Conservation (phyloP, 1,284 basidiomycete species). For the Marasmius fiardii region DNA sequence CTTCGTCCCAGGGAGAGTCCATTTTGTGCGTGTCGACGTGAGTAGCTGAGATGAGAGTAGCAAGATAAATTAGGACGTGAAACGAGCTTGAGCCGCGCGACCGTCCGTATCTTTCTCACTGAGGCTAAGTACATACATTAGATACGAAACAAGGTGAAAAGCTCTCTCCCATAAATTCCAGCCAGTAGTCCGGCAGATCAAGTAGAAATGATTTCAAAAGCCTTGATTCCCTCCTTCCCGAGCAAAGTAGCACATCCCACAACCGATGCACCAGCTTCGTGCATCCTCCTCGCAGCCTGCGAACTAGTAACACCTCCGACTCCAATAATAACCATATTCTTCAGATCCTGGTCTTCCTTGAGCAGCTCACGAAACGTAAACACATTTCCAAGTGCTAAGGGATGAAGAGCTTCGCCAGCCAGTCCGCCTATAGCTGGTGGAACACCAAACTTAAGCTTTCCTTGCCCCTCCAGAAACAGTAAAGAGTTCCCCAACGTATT, state of each 20-base stretch:
- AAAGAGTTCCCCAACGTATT: conserved; percentile 75
- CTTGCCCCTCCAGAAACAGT: conserved; percentile 52
- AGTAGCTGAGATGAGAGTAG: background rate
- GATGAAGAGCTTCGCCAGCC: conserved; percentile 72
- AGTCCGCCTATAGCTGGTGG: conserved; percentile 66
- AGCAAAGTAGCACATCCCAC: conserved; percentile 75
- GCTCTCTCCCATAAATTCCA: too few species aligned
- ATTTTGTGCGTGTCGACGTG: background rate
- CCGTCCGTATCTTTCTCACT: too few species aligned
- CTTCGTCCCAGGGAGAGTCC: conserved; percentile 56
- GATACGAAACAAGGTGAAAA: too few species aligned
- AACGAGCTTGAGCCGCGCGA: too few species aligned
- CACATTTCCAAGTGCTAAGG: conserved; percentile 73
- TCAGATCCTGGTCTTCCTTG: conserved; percentile 33
- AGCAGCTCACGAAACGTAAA: conserved; percentile 55
- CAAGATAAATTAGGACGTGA: background rate
- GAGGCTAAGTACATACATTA: too few species aligned
- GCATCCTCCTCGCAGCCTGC: conserved; percentile 61
- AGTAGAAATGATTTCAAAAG: conserved; percentile 51
- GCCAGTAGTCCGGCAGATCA: too few species aligned
- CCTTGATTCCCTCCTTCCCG: conserved; percentile 60
- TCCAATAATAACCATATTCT: conserved; percentile 60
- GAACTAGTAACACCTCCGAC: conserved; percentile 73
- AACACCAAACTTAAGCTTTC: conserved; percentile 43
- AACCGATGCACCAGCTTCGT: conserved; percentile 61